Percentiles rank a stretch among this genome's conserved stretches.
phyloP scores from a whole-genome alignment of 495 filamentous ascomycete species.

The Daldinia childiae region DNA sequence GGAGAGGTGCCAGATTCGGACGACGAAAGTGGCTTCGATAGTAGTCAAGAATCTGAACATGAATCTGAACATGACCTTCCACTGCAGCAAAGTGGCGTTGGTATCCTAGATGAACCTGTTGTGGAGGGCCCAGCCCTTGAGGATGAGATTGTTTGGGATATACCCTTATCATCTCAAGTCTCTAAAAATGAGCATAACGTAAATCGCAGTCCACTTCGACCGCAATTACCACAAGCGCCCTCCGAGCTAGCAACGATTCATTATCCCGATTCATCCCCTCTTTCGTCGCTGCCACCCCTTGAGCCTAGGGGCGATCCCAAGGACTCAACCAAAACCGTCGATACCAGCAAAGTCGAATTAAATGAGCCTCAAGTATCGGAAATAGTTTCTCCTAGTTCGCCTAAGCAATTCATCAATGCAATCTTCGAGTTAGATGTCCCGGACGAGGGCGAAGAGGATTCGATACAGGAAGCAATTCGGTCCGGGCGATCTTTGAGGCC shows the following conservation, averaged over 20 bases:
- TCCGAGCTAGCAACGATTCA: constrained; percentile 9
- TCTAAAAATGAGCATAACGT: constrained; percentile 15
- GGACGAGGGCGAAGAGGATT: constrained; percentile 29
- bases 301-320: constrained; percentile 10
- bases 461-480: constrained; percentile 35
- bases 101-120: constrained; percentile 1
- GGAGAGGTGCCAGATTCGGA: constrained; percentile 68
- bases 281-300: constrained; percentile 25
- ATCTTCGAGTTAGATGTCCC: constrained; percentile 20
- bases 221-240: constrained; percentile 6
- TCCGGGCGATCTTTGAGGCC: constrained; percentile 65
- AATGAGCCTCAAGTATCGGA: constrained; percentile 7
- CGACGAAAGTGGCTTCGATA: constrained; percentile 59
- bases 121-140: not conserved
- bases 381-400: constrained; percentile 3
- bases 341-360: not conserved
- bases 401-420: constrained; percentile 9
- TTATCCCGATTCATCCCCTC: constrained; percentile 24
- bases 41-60: constrained; percentile 47
- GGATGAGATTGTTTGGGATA: constrained; percentile 38
- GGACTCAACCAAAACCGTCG: not conserved
- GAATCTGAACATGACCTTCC: constrained; percentile 44
- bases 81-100: constrained; percentile 4
- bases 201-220: constrained; percentile 7
- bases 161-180: constrained; percentile 38